These are phyloP conservation scores for Cylindrodendrum hubeiense DNA, from an alignment of 2,329 filamentous ascomycete genomes.

Conservation along the genomic window DNA sequence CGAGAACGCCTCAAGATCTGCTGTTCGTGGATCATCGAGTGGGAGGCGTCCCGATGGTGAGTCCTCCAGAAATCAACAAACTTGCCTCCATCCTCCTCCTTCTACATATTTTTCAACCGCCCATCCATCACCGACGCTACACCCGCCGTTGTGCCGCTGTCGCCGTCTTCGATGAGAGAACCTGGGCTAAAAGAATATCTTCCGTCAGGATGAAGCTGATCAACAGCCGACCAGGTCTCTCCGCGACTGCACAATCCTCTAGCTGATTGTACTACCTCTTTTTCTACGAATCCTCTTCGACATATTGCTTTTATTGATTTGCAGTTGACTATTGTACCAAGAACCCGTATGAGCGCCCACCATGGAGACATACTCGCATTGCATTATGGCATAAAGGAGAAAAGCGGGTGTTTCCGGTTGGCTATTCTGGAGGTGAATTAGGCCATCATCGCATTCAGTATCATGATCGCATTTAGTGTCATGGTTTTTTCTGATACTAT, in stretches of 20 bases:
- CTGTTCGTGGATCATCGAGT: slow-evolving; percentile 80
- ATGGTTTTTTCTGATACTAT: slow-evolving; percentile 37
- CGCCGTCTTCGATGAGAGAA: slow-evolving; percentile 26
- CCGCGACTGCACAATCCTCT: slow-evolving; percentile 48
- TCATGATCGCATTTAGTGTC: slow-evolving; percentile 11
- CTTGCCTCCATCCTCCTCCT: not conserved
- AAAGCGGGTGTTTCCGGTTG: slow-evolving; percentile 15
- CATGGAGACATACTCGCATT: not conserved
- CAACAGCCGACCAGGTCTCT: slow-evolving; percentile 46
- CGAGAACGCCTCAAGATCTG: slow-evolving; percentile 86
- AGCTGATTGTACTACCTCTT: slow-evolving; percentile 34
- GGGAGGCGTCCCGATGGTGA: slow-evolving; percentile 80
- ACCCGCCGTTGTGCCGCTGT: slow-evolving; percentile 1
- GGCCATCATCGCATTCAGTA: slow-evolving; percentile 11
- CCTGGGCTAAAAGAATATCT: slow-evolving; percentile 37
- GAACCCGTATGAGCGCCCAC: not conserved
- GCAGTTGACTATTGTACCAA: slow-evolving; percentile 23
- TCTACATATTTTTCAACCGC: not conserved
- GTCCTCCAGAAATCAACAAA: slow-evolving; percentile 45
- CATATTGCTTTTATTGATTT: slow-evolving; percentile 26
- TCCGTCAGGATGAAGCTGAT: slow-evolving; percentile 44
- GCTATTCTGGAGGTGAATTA: slow-evolving; percentile 23
- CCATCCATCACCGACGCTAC: slow-evolving; percentile 1
- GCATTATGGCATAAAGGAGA: slow-evolving; percentile 17
- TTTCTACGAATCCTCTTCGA: slow-evolving; percentile 30